Conservation (phyloP, 2,329 filamentous ascomycete genomes). For the Xylaria hypoxylon region DNA sequence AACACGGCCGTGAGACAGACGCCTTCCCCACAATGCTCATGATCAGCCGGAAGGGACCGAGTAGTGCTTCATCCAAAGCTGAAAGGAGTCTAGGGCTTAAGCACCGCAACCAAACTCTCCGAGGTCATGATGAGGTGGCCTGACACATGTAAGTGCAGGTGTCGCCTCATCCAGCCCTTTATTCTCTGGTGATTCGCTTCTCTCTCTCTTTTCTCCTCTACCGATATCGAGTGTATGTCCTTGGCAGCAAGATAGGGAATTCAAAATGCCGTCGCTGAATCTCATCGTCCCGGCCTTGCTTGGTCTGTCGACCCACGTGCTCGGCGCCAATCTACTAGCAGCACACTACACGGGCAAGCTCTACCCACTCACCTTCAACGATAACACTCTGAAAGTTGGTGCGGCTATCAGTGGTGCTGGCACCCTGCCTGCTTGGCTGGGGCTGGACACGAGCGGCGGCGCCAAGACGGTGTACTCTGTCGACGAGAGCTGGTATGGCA, state of each 20-base stretch:
- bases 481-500: conserved; percentile 54
- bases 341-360: conserved; percentile 57
- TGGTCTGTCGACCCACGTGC: conserved; percentile 41
- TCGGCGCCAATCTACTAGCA: conserved; percentile 52
- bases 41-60: conserved; percentile 36
- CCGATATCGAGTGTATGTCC: conserved; percentile 36
- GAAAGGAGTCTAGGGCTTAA: conserved; percentile 30
- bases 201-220: conserved; percentile 19
- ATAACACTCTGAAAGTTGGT: conserved; percentile 47
- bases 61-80: conserved; percentile 24
- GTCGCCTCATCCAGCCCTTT: conserved; percentile 32
- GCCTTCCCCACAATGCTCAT: conserved; percentile 21
- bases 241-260: conserved; percentile 34
- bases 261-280: conserved; percentile 43
- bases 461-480: conserved; percentile 52
- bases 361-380: conserved; percentile 51
- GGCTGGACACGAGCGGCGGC: conserved; percentile 48
- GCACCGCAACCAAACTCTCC: conserved; percentile 32
- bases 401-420: conserved; percentile 51
- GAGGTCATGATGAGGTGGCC: conserved; percentile 23
- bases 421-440: conserved; percentile 55
- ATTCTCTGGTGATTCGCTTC: conserved; percentile 19
- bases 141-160: conserved; percentile 34
- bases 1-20: conserved; percentile 18
- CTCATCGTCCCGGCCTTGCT: conserved; percentile 41